A percentile compares a stretch with the other conserved stretches of the same genome.
These are phyloP conservation scores for Zasmidium cellare DNA, from an alignment of 2,329 filamentous ascomycete genomes.

Conservation along the genomic window DNA sequence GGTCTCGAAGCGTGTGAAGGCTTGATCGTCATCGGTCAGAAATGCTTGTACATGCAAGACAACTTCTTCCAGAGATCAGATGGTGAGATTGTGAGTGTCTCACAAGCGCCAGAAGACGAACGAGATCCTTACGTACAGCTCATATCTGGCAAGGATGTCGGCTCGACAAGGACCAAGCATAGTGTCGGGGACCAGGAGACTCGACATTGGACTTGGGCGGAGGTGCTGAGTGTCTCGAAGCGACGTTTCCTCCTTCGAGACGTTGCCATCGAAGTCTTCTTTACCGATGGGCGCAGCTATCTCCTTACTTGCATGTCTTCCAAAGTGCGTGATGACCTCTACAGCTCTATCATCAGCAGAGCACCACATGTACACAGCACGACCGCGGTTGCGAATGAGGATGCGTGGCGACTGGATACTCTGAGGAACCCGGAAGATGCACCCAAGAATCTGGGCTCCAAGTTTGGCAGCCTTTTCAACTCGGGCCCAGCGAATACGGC, in stretches of 20 bases:
- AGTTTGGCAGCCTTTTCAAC: conserved; percentile 90
- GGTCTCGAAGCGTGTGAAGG: conserved; percentile 93
- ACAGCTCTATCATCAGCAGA: conserved; percentile 71
- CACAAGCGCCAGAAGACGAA: conserved; percentile 89
- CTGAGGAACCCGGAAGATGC: conserved; percentile 67
- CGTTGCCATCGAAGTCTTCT: conserved; percentile 95
- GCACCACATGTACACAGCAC: conserved; percentile 71
- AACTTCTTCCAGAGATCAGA: conserved; percentile 94
- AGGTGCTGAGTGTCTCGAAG: conserved; percentile 94
- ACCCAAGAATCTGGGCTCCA: conserved; percentile 73
- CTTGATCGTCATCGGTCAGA: conserved; percentile 87
- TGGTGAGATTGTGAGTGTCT: conserved; percentile 94
- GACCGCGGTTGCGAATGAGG: conserved; percentile 69
- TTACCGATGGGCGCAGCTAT: conserved; percentile 94
- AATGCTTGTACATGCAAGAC: conserved; percentile 90
- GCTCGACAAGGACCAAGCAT: conserved; percentile 52
- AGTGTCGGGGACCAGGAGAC: conserved; percentile 70
- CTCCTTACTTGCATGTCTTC: conserved; percentile 81
- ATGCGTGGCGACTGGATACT: conserved; percentile 87
- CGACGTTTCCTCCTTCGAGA: conserved; percentile 92
- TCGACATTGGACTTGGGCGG: conserved; percentile 88
- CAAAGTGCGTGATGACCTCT: conserved; percentile 74
- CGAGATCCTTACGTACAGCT: conserved; percentile 94
- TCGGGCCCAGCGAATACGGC: conserved; percentile 77
- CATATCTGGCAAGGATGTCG: conserved; percentile 74